Evolutionary conservation across 2,329 filamentous ascomycete genomes (phyloP).

Genomic region (Colletotrichum camelliae): DNA sequence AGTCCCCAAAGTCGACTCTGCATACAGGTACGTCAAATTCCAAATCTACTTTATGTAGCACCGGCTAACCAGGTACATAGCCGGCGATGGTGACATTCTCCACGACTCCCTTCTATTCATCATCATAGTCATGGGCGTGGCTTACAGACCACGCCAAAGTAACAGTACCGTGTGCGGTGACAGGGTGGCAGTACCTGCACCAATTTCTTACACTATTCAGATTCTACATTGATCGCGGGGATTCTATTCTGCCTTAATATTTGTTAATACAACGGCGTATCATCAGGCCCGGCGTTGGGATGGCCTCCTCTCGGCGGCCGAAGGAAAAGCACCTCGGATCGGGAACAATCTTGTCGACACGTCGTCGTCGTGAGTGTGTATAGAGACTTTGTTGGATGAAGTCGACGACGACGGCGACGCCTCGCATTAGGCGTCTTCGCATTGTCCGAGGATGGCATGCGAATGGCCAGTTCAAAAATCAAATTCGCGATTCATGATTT

Average conservation of each 20-base stretch:
- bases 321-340: not conserved
- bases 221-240: not conserved
- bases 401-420: not conserved
- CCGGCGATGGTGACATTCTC: conserved; percentile 37
- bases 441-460: not conserved
- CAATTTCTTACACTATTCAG: not conserved
- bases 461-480: not conserved
- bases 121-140: not conserved
- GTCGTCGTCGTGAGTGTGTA: not conserved
- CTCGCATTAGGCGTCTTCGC: not conserved
- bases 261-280: not conserved
- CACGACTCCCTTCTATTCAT: not conserved
- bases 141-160: not conserved
- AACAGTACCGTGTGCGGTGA: not conserved
- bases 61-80: conserved; percentile 23
- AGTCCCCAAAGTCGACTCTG: conserved; percentile 38
- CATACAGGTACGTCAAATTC: conserved; percentile 37
- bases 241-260: not conserved
- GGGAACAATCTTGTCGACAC: not conserved
- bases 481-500: not conserved
- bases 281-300: not conserved
- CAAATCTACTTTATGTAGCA: not conserved
- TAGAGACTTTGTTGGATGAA: not conserved
- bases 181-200: not conserved
- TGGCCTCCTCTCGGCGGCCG: not conserved